A percentile compares a stretch with the other conserved stretches of the same genome.
phyloP scores from a whole-genome alignment of 805 yeast genomes.

The Teunomyces aglyptinius region DNA sequence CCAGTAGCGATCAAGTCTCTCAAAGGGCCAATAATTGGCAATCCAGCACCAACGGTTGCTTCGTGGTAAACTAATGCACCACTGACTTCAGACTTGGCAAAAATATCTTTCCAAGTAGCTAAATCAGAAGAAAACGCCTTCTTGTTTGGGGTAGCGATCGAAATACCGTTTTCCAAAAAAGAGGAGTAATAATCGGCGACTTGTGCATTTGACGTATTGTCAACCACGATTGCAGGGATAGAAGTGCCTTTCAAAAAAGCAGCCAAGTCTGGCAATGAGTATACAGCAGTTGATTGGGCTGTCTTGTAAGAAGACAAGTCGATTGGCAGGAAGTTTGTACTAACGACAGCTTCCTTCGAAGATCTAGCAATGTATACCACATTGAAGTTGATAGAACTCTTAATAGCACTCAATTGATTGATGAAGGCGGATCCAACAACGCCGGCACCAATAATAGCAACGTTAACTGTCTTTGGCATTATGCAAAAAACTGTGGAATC shows the following conservation, averaged over 20 bases:
- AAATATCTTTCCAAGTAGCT: slow-evolving; percentile 73
- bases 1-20: slow-evolving; percentile 90
- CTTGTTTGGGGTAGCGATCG: slow-evolving; percentile 97
- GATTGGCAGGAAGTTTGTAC: slow-evolving; percentile 69
- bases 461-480: slow-evolving; percentile 38
- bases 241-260: slow-evolving; percentile 64
- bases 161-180: slow-evolving; percentile 73
- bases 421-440: slow-evolving; percentile 93
- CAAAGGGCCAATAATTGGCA: slow-evolving; percentile 87
- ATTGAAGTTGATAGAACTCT: slow-evolving; percentile 64
- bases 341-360: slow-evolving; percentile 64
- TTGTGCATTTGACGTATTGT: slow-evolving; percentile 84
- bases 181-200: slow-evolving; percentile 77
- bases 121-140: slow-evolving; percentile 88
- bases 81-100: slow-evolving; percentile 48
- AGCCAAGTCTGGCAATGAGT: slow-evolving; percentile 57
- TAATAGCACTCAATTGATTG: slow-evolving; percentile 67
- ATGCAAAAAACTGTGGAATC: neutral
- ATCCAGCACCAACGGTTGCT: slow-evolving; percentile 98
- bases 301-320: slow-evolving; percentile 59
- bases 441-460: slow-evolving; percentile 70
- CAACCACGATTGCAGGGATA: slow-evolving; percentile 79
- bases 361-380: slow-evolving; percentile 76
- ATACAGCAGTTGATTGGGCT: slow-evolving; percentile 46
- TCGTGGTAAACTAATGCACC: slow-evolving; percentile 90